Percentiles rank a stretch among this genome's conserved stretches.
Conservation (phyloP, 768 basidiomycete species). For the Podaxis sp. region DNA sequence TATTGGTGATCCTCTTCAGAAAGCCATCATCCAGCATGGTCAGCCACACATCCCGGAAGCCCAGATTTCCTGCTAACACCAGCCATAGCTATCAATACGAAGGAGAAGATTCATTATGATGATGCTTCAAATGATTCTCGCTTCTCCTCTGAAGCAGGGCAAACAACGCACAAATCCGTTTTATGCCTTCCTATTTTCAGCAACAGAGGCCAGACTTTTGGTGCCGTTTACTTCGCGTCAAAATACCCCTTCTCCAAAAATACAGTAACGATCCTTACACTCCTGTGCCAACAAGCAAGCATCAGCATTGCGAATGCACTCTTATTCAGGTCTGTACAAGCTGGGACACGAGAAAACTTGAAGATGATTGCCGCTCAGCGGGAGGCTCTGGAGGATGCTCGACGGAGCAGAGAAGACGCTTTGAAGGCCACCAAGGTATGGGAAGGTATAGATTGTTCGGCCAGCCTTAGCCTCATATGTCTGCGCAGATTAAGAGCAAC, state of each 20-base stretch:
- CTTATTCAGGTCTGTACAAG: conserved; percentile 73
- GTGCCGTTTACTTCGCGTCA: conserved; percentile 66
- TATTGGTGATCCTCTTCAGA: conserved; percentile 61
- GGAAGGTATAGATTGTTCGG: background rate
- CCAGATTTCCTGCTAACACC: conserved; percentile 6
- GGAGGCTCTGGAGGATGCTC: conserved; percentile 68
- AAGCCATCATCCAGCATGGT: conserved; percentile 70
- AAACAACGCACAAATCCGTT: conserved; percentile 58
- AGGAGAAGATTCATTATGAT: conserved; percentile 58
- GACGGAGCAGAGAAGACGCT: conserved; percentile 70
- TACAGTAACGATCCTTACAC: conserved; percentile 58
- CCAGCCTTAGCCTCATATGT: background rate
- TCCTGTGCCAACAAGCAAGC: conserved; percentile 73
- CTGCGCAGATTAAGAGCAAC: conserved; percentile 68
- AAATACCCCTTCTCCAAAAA: conserved; percentile 64
- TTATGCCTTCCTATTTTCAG: conserved; percentile 73
- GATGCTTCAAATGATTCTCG: conserved; percentile 66
- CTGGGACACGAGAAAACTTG: conserved; percentile 71
- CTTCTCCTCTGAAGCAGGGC: conserved; percentile 67
- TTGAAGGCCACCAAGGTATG: conserved; percentile 69
- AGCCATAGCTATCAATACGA: conserved; percentile 59
- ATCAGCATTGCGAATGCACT: conserved; percentile 75
- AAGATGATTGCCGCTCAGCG: conserved; percentile 76
- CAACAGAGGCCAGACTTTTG: conserved; percentile 75
- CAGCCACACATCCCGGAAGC: conserved; percentile 20